phyloP scores from a whole-genome alignment of 768 basidiomycete genomes.

The Boletus edulis region DNA sequence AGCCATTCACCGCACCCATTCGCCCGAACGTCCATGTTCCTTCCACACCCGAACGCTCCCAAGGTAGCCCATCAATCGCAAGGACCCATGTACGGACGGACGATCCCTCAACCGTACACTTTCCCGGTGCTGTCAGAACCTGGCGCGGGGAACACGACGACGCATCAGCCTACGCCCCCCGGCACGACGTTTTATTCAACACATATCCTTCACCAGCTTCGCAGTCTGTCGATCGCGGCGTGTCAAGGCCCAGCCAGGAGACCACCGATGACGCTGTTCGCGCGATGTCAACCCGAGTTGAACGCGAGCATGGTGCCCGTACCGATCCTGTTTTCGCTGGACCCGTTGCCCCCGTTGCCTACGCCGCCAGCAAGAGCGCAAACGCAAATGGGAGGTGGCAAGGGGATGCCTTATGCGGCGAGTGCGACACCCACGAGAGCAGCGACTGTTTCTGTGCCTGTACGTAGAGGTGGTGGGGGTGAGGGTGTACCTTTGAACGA shows the following conservation, averaged over 20 bases:
- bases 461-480: slow-evolving; percentile 18
- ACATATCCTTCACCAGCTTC: slow-evolving; percentile 25
- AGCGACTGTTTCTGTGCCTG: slow-evolving; percentile 32
- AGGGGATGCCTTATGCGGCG: not conserved
- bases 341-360: slow-evolving; percentile 41
- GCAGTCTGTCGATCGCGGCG: slow-evolving; percentile 10
- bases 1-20: slow-evolving; percentile 23
- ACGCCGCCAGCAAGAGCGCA: not conserved
- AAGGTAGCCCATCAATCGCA: slow-evolving; percentile 32
- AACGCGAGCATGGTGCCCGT: slow-evolving; percentile 51
- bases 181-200: slow-evolving; percentile 31
- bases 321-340: slow-evolving; percentile 56
- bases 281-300: slow-evolving; percentile 52
- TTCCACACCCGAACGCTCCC: slow-evolving; percentile 56
- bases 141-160: slow-evolving; percentile 3
- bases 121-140: slow-evolving; percentile 5
- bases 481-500: not conserved
- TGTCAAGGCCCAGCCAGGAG: slow-evolving; percentile 22
- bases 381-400: not conserved
- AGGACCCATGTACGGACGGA: slow-evolving; percentile 61
- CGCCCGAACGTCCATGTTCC: slow-evolving; percentile 42
- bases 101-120: slow-evolving; percentile 17
- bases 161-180: slow-evolving; percentile 11
- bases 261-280: slow-evolving; percentile 54
- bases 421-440: slow-evolving; percentile 23